Evolutionary conservation across 108 stramenopile genomes (phyloP).

Genomic region (Fistulifera solaris): DNA sequence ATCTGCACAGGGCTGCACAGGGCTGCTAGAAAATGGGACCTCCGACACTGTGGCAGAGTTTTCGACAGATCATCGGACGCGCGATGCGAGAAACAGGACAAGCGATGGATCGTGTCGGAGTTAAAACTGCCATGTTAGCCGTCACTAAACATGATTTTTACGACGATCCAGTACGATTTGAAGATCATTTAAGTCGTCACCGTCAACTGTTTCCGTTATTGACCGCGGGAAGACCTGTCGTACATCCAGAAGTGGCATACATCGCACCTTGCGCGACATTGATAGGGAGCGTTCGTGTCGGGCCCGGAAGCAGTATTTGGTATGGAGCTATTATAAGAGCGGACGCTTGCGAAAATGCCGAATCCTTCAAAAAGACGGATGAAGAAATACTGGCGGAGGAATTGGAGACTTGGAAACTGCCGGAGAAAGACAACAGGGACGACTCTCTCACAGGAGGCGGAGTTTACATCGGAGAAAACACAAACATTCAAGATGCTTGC

Average conservation of each 20-base stretch:
- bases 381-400: not conserved
- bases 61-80: conserved; percentile 66
- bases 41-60: conserved; percentile 8
- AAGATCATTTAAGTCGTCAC: conserved; percentile 71
- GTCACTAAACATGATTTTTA: conserved; percentile 21
- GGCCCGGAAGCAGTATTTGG: conserved; percentile 59
- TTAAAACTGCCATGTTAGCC: conserved; percentile 47
- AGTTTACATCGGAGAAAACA: conserved; percentile 70
- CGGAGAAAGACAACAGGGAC: conserved; percentile 2
- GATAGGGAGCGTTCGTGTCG: conserved; percentile 70
- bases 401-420: conserved; percentile 19
- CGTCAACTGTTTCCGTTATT: conserved; percentile 63
- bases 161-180: conserved; percentile 66
- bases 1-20: too few relatives aligned
- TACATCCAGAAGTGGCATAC: conserved; percentile 56
- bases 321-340: conserved; percentile 76
- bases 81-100: conserved; percentile 84
- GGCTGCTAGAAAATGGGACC: conserved; percentile 1
- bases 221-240: conserved; percentile 48
- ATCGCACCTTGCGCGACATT: conserved; percentile 80
- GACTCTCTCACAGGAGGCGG: conserved; percentile 42
- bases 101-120: conserved; percentile 67
- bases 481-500: conserved; percentile 82
- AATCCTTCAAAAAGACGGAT: conserved; percentile 15
- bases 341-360: conserved; percentile 60